A percentile compares a stretch with the other conserved stretches of the same genome.
Evolutionary conservation across 2,329 filamentous ascomycete species (phyloP).

Genomic region (Aspergillus intermedius): DNA sequence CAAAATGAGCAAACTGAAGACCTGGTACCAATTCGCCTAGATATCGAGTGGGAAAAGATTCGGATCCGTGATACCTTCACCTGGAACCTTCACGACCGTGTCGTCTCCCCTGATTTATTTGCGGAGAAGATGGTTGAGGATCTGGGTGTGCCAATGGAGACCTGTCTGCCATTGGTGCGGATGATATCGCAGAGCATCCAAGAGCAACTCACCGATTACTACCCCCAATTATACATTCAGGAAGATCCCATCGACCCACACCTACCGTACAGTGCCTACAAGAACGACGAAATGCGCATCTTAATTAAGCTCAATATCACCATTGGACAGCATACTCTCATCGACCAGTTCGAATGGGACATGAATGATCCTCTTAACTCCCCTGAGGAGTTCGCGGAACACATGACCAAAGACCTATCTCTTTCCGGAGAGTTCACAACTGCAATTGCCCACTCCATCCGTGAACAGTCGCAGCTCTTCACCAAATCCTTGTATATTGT

Average conservation of each 20-base stretch:
- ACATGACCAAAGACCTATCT: constrained; percentile 84
- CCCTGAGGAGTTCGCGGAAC: constrained; percentile 84
- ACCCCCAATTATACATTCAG: constrained; percentile 81
- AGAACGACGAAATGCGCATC: constrained; percentile 98
- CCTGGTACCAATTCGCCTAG: constrained; percentile 80
- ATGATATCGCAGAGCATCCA: constrained; percentile 66
- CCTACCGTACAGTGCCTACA: constrained; percentile 86
- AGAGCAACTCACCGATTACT: constrained; percentile 88
- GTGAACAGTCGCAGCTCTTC: constrained; percentile 91
- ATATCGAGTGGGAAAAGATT: constrained; percentile 93
- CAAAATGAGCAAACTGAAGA: constrained; percentile 91
- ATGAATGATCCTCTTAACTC: constrained; percentile 93
- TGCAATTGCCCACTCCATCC: constrained; percentile 94
- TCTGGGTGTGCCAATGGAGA: constrained; percentile 65
- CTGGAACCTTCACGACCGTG: constrained; percentile 92
- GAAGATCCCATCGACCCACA: constrained; percentile 87
- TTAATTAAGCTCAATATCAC: constrained; percentile 95
- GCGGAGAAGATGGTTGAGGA: constrained; percentile 88
- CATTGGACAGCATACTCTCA: constrained; percentile 85
- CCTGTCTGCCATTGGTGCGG: constrained; percentile 49
- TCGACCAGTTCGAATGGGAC: constrained; percentile 99
- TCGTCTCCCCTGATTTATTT: constrained; percentile 73
- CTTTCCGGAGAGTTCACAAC: constrained; percentile 94
- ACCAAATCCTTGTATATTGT: constrained; percentile 88
- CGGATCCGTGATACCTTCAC: constrained; percentile 96